Base-by-base conservation (phyloP, 2,329 filamentous ascomycete species). In the Boeremia exigua region DNA sequence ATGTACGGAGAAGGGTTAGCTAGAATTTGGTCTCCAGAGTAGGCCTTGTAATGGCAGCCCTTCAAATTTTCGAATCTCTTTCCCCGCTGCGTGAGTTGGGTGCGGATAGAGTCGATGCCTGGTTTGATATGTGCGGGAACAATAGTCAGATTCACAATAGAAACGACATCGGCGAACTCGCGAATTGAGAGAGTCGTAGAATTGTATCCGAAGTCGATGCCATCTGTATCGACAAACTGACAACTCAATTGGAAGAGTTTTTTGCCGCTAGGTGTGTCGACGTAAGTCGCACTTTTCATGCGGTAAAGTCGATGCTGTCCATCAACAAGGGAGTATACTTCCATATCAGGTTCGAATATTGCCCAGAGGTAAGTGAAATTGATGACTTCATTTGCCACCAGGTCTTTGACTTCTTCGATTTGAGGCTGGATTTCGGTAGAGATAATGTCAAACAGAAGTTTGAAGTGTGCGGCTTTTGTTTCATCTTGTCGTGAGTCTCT, bases 91-190 rank as follows among this genome's bases (percentile, higher is more conserved):
- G 96, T 84, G 25, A 96, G 82, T 48, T 86, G 80, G 54, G 81
- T 75, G 46, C 85, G 86, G 38, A 96, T 62, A 33, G 82, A 81
- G 4, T 82, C 79, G 54, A 90, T 82, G 55, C 92, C 84, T 59
- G 86, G 87, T 78, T 95, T 91, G 70, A 92, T 95, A 59, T 88
- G 82, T 6, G 96, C 79, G 0, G 92, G 92, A 69, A 90, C 95
- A 59, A 86, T 89, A 0, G 84, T 77, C 6, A 96, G 81, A 65
- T 85, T 90, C 15, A 87, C 89, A 69, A 96, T 96, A 73, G 89
- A 91, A 55, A 87, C 84, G 11, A 89, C 85, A 0, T 92, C 92
- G 48, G 88, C 87, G 79, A 96, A 96, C 19, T 60, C 56, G 53
- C 55, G 33, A 19, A 71, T 43, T 8, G 53, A 47, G 15, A 73